Evolutionary conservation across 2,329 filamentous ascomycete genomes (phyloP), one percentile per base, ranked within the genome.

Genomic region (Massarina eburnea): DNA sequence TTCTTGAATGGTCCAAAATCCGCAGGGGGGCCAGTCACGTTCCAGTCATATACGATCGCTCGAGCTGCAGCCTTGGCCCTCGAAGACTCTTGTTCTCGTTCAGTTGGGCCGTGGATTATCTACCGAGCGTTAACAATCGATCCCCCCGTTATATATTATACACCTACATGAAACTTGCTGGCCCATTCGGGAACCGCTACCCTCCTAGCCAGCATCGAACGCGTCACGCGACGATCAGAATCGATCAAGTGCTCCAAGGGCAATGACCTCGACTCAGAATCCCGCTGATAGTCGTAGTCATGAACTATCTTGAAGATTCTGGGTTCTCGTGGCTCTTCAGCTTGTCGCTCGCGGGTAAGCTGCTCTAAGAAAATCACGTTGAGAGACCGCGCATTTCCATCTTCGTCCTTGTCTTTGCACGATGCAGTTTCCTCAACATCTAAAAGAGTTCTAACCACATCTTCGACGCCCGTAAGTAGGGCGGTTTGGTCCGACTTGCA

Each of bases 31-130:
- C 52, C 49, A 3, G 54, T 59, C 1, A 51, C 41, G n/a, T 27
- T 39, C 55, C 55, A 60, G 39, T 59, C 55, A 44, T 62, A 62
- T 4, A 57, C 52, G 17, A 60, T 22, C 12, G 48, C 50, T 42
- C 59, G 48, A 20, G 57, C 57, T 9, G 46, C 46, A 9, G 46
- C 48, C 30, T 54, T 58, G 9, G 55, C 41, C n/a, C 37, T 24
- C 3, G 43, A 14, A 8, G 52, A 57, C 4, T 48, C 48, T 22
- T 39, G 30, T 41, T 62, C 59, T 32, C 49, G 40, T n/a, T 42
- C n/a, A 5, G 59, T 62, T 7, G 41, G 39, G 15, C 59, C 59
- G 24, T 56, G 52, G 4, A 54, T 52, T 18, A 59, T 50, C 48
- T 54, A 22, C 4, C 2, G 1, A 39, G 15, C 10, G n/a, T 21